A percentile compares a stretch with the other conserved stretches of the same genome.
phyloP scores from a whole-genome alignment of 176 grass and related monocot genomes.

The sorghum (Sorghum bicolor) region DNA sequence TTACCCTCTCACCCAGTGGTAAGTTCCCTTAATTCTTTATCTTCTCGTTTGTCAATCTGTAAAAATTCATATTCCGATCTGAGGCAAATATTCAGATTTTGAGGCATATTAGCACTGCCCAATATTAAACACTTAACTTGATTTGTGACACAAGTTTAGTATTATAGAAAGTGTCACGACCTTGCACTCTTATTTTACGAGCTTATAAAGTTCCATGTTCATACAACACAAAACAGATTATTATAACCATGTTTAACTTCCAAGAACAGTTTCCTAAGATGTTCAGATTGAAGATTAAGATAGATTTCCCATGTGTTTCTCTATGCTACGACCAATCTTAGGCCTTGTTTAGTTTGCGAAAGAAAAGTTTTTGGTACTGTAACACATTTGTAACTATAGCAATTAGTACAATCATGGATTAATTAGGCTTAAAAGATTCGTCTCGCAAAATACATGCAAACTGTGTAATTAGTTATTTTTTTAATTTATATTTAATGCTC shows the following conservation, averaged over 20 bases:
- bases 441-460: too few species aligned
- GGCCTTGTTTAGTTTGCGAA: too few species aligned
- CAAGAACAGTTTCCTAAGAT: background rate
- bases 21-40: conserved; percentile 36
- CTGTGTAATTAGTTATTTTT: too few species aligned
- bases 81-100: background rate
- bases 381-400: too few species aligned
- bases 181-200: background rate
- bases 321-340: background rate
- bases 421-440: too few species aligned
- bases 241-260: background rate
- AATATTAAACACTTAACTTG: background rate
- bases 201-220: background rate
- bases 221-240: background rate
- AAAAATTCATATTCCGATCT: background rate
- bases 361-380: too few species aligned
- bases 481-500: too few species aligned
- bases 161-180: background rate
- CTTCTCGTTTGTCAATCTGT: background rate
- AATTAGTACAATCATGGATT: too few species aligned
- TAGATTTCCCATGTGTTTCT: background rate
- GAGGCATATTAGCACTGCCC: background rate
- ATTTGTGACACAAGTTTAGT: background rate
- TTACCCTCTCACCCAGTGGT: conserved; percentile 99
- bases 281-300: background rate